Percentiles rank a stretch among this genome's conserved stretches.
phyloP scores from a whole-genome alignment of 1,139 yeast species.

The Kluyveromyces sp. region DNA sequence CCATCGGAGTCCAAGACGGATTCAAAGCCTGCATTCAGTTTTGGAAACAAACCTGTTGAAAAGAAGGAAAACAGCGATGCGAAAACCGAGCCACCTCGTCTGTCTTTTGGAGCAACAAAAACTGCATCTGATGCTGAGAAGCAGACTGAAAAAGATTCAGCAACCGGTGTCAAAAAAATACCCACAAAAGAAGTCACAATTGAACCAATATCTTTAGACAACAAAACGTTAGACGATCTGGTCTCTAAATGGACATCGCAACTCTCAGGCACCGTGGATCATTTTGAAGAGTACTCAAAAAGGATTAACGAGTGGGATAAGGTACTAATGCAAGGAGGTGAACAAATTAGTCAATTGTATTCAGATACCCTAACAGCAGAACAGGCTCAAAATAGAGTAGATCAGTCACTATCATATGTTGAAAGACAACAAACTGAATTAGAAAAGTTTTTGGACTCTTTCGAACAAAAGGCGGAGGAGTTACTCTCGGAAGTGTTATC shows the following conservation, averaged over 20 bases:
- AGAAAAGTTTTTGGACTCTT: slow-evolving; percentile 72
- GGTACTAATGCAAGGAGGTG: slow-evolving; percentile 76
- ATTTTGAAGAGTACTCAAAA: slow-evolving; percentile 70
- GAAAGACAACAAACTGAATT: slow-evolving; percentile 91
- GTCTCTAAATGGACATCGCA: slow-evolving; percentile 92
- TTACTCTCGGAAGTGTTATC: slow-evolving; percentile 38
- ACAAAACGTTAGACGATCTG: slow-evolving; percentile 87
- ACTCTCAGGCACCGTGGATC: slow-evolving; percentile 60
- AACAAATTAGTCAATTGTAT: slow-evolving; percentile 71
- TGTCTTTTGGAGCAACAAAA: slow-evolving; percentile 32
- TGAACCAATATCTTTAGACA: slow-evolving; percentile 71
- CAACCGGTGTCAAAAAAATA: slow-evolving; percentile 26
- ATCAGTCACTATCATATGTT: slow-evolving; percentile 77
- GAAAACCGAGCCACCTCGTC: slow-evolving; percentile 19
- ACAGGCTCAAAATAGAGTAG: slow-evolving; percentile 75
- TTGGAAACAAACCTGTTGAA: slow-evolving; percentile 15
- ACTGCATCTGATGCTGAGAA: slow-evolving; percentile 14
- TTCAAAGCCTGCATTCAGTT: slow-evolving; percentile 20
- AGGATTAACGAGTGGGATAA: slow-evolving; percentile 83
- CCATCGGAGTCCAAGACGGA: slow-evolving; percentile 5
- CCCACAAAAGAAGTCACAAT: slow-evolving; percentile 46
- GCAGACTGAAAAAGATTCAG: slow-evolving; percentile 1
- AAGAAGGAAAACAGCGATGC: slow-evolving; percentile 17
- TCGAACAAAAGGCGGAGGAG: slow-evolving; percentile 77
- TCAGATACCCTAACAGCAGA: slow-evolving; percentile 78